These are phyloP conservation scores for Helminthosporium solani DNA, from an alignment of 2,329 filamentous ascomycete species.

Conservation along the genomic window DNA sequence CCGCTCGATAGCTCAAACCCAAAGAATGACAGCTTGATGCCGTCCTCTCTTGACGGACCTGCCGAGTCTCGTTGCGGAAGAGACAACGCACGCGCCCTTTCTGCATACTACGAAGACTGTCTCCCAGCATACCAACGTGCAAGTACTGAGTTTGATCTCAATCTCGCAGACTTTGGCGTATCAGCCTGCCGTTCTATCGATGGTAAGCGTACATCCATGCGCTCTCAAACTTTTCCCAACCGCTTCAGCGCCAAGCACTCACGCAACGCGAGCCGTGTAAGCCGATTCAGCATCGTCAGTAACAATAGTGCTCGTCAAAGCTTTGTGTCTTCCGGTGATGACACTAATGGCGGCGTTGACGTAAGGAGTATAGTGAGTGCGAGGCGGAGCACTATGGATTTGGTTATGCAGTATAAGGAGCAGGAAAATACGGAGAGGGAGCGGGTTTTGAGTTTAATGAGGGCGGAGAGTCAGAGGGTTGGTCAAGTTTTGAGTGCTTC, in stretches of 20 bases:
- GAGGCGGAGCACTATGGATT: conserved; percentile 44
- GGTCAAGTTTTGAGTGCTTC: background rate
- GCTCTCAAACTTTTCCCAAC: conserved; percentile 16
- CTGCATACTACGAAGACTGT: conserved; percentile 39
- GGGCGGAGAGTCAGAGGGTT: conserved; percentile 12
- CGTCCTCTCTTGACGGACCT: conserved; percentile 14
- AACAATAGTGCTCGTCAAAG: conserved; percentile 17
- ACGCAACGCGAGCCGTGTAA: conserved; percentile 24
- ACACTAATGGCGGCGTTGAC: conserved; percentile 16
- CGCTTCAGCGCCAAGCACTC: conserved; percentile 15
- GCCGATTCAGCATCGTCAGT: conserved; percentile 21
- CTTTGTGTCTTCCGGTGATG: conserved; percentile 14
- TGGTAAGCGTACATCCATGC: conserved; percentile 14
- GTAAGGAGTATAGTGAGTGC: conserved; percentile 36
- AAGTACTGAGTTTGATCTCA: conserved; percentile 20
- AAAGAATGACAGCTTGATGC: background rate
- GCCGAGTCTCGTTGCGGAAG: conserved; percentile 7
- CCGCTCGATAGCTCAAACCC: conserved; percentile 21
- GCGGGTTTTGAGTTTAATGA: conserved; percentile 25
- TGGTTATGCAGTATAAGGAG: conserved; percentile 40
- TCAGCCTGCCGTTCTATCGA: conserved; percentile 21
- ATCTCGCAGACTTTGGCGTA: conserved; percentile 17
- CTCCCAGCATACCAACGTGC: conserved; percentile 27
- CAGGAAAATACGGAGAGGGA: conserved; percentile 39
- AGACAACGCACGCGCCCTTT: conserved; percentile 36